These are phyloP conservation scores for Musa itinerans DNA, from an alignment of 176 grass and related monocot genomes.

Conservation along the genomic window DNA sequence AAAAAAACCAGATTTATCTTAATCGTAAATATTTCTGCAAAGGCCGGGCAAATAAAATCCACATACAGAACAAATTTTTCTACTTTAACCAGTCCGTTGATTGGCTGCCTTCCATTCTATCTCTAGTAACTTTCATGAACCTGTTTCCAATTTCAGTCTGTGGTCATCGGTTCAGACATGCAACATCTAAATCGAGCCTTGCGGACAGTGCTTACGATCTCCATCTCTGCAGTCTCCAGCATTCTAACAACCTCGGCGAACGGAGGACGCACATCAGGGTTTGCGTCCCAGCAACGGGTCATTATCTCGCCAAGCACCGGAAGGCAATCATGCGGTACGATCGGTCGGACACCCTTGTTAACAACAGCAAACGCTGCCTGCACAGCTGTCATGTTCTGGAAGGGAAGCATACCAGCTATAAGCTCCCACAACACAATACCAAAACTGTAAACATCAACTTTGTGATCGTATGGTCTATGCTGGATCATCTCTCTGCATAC, in stretches of 20 bases:
- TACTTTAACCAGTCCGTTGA: conserved; percentile 3
- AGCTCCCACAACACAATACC: conserved; percentile 97
- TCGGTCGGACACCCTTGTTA: conserved; percentile 72
- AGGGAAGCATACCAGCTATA: conserved; percentile 89
- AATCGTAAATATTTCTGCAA: background rate
- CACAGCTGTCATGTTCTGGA: conserved; percentile 91
- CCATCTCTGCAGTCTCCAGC: conserved; percentile 78
- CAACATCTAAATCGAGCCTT: conserved; percentile 92
- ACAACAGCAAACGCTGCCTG: conserved; percentile 97
- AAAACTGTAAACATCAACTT: conserved; percentile 97
- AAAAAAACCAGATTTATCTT: background rate
- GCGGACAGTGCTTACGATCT: conserved; percentile 69
- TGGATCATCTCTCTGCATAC: conserved; percentile 95
- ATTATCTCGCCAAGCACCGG: conserved; percentile 77
- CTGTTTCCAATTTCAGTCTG: conserved; percentile 33
- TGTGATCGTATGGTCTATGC: conserved; percentile 92
- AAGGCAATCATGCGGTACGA: conserved; percentile 74
- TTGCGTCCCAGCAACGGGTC: conserved; percentile 91
- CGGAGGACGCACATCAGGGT: conserved; percentile 75
- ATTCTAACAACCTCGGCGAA: conserved; percentile 89
- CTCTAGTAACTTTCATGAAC: background rate
- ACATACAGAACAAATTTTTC: conserved; percentile 6
- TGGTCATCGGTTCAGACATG: conserved; percentile 86
- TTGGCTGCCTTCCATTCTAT: background rate
- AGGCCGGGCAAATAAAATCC: background rate